Evolutionary conservation across 768 basidiomycete species (phyloP), one percentile per base, ranked within the genome.

Genomic region (Lyophyllum shimeji): DNA sequence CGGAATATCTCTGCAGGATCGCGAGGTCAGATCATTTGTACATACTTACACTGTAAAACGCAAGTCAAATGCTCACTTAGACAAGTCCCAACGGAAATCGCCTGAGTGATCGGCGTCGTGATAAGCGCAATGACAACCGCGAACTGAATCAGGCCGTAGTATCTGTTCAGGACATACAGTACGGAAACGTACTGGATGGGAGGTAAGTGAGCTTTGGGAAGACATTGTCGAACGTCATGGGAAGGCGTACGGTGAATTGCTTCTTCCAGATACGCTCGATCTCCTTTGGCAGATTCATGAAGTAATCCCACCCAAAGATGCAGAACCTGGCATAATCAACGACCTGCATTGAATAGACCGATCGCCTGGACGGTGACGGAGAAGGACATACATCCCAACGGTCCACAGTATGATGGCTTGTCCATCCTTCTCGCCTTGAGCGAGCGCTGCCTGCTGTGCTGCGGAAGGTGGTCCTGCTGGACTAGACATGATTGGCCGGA

Each of bases 231-330:
- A 9, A 45, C 5, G 7, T 20, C 21, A 21, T 17, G 18, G 23
- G 18, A 18, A 45, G 6, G 56, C 58, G 15, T 62, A 65, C 65
- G 29, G 55, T 67, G 15, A 64, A 60, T 18, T 63, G 52, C 48
- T 58, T 63, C 53, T 54, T 69, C 67, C 65, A 67, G n/a, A 69
- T 61, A 25, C 59, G 59, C 33, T 53, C 49, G 43, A 63, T 63
- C 45, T 69, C 67, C 40, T 64, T 50, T 20, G 63, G 67, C 12
- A 67, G 60, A 46, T 63, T 65, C 44, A 67, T 59, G 25, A 67
- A 53, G 46, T 61, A 66, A 43, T 69, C 63, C 65, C 65, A 67
- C 4, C 67, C 67, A 56, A 64, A 69, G 12, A 69, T 65, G 33
- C 65, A 69, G 52, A 67, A 69, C 52, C 67, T 69, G n/a, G 12